Evolutionary conservation across 768 basidiomycete genomes (phyloP), one percentile per base, ranked within the genome.

Genomic region (Leccinum uliginosum): DNA sequence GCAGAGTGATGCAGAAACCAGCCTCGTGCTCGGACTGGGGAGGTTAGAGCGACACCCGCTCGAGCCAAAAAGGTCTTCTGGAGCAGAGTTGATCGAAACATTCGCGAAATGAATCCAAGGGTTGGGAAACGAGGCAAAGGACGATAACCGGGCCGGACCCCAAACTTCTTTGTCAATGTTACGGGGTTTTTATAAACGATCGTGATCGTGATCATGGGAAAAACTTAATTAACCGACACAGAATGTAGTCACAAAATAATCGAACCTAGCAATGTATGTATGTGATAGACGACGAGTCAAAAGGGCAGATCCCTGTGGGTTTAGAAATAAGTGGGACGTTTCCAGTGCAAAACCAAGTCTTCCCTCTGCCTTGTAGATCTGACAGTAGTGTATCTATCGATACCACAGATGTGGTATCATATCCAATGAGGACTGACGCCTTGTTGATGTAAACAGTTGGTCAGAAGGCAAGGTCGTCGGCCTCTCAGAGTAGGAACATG

Each of bases 271-370:
- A 0, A 32, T 34, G 35, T 40, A 40, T 40, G 38, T 40, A 40
- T 40, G n/a, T 10, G 38, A 19, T 40, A 40, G 46, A 23, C 11
- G 23, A 38, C 19, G 8, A 29, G 48, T 51, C 24, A 14, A 44
- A 44, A 32, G 30, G 29, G 34, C 24, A 24, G 48, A 75, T 75
- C 15, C 74, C 71, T 2, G 71, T 75, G 17, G 70, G 73, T 51
- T 74, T 30, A 73, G 71, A 17, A 57, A 50, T 21, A 74, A 70
- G 49, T 43, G 49, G 70, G 44, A 72, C 53, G 71, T 74, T 35
- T 56, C 74, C 32, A 55, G 35, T 40, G 68, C 10, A 63, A 67
- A 35, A 53, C 68, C 30, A 51, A 40, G 51, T 6, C 17, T 50
- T 27, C 30, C 23, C 19, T 54, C 9, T 34, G 24, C 43, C 32